Evolutionary conservation across 805 yeast species (phyloP).

Genomic region (Kodamaea jinghongensis): DNA sequence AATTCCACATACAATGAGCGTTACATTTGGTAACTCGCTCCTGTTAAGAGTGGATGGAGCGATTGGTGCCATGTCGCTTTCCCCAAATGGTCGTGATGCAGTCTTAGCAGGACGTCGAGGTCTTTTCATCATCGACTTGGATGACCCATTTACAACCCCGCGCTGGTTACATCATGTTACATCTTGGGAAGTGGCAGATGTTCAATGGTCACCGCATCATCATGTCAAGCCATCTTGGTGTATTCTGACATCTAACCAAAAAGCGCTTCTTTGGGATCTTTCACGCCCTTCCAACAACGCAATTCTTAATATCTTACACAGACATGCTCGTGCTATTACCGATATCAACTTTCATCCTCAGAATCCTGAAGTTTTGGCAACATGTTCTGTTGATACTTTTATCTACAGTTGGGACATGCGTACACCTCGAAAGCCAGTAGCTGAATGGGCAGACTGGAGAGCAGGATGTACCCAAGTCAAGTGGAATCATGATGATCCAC

Average conservation of each 20-base stretch:
- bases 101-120: constrained; percentile 86
- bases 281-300: constrained; percentile 69
- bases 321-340: constrained; percentile 90
- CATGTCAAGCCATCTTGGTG: constrained; percentile 83
- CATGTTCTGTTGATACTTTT: constrained; percentile 89
- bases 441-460: constrained; percentile 87
- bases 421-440: constrained; percentile 68
- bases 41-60: constrained; percentile 88
- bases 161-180: constrained; percentile 90
- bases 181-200: constrained; percentile 98
- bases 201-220: constrained; percentile 94
- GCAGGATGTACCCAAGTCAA: constrained; percentile 95
- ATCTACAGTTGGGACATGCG: constrained; percentile 91
- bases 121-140: constrained; percentile 83
- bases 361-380: constrained; percentile 83
- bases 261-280: constrained; percentile 92
- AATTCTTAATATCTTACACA: constrained; percentile 82
- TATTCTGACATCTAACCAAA: constrained; percentile 90
- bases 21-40: constrained; percentile 77
- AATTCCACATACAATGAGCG: constrained; percentile 6
- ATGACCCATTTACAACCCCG: constrained; percentile 94
- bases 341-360: constrained; percentile 91
- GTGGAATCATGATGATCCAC: constrained; percentile 78
- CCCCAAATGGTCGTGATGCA: constrained; percentile 90
- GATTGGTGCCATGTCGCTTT: constrained; percentile 84